Percentiles rank a stretch among this genome's conserved stretches.
Evolutionary conservation across 2,329 filamentous ascomycete species (phyloP).

Genomic region (Sporothrix brunneoviolacea): DNA sequence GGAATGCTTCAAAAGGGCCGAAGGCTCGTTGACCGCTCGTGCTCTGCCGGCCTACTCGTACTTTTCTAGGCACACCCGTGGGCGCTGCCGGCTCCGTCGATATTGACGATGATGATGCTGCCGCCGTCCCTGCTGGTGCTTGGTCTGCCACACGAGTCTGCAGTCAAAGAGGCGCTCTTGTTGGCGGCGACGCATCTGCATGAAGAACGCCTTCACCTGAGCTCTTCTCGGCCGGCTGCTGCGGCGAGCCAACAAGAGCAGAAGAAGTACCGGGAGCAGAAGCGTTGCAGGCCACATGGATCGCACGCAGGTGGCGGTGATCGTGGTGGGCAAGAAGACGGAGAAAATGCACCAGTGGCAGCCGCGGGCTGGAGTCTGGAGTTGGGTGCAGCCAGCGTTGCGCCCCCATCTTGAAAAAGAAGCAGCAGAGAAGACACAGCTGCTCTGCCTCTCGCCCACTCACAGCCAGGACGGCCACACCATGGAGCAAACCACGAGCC

Average conservation of each 20-base stretch:
- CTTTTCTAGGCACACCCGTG: too few species aligned
- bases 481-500: not conserved
- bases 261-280: not conserved
- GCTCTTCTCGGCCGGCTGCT: too few species aligned
- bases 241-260: not conserved
- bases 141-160: too few species aligned
- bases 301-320: not conserved
- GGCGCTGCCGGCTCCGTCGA: too few species aligned
- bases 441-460: too few species aligned
- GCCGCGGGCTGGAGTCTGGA: not conserved
- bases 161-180: too few species aligned
- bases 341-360: not conserved
- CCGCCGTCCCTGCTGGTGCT: too few species aligned
- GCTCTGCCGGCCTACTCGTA: too few species aligned
- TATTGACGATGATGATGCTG: not conserved
- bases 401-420: not conserved
- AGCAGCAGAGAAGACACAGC: too few species aligned
- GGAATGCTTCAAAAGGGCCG: constrained; percentile 3
- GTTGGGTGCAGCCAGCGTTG: too few species aligned
- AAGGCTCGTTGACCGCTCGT: constrained; percentile 1
- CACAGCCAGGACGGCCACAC: not conserved
- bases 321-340: not conserved
- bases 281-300: not conserved
- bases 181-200: too few species aligned
- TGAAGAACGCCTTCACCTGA: too few species aligned